Evolutionary conservation across 1,284 basidiomycete species (phyloP), one percentile per base, ranked within the genome.

Genomic region (Apiotrichum sp.): DNA sequence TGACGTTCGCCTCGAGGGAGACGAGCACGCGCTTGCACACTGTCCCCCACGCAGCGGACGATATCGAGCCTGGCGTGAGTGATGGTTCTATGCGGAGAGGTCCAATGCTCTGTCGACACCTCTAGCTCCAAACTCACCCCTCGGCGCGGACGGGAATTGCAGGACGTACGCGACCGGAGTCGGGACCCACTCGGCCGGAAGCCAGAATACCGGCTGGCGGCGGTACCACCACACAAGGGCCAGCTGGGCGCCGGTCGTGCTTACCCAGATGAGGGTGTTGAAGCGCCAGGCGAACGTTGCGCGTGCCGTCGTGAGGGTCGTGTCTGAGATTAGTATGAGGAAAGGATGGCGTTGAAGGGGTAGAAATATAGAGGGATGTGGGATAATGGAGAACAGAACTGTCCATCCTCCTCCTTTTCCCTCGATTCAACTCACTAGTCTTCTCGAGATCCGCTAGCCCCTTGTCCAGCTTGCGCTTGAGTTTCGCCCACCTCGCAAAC

Each of bases 401-500:
- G 22, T 22, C 22, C 22, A 22, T 22, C 22, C 22, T 22, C 22
- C 22, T 22, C 22, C 22, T 22, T 22, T 22, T 22, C 22, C 22
- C 22, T 22, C 22, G 22, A 22, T 22, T 22, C 22, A 22, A 85
- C 88, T 76, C 74, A 92, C 89, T 98, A 62, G 89, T 80, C 74
- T 86, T 87, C 78, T 98, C 95, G n/a, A 98, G 80, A 50, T 98
- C 91, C 34, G 84, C 83, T n/a, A 96, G 74, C 5, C 87, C 88
- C 76, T 96, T 97, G 78, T 99, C 96, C 36, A 97, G 85, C 64
- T 83, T 89, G 62, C 96, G 78, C 67, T 89, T 80, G 66, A 98
- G 78, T 78, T 93, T 95, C 45, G 95, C 95, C 96, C 96, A 98
- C 78, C 93, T 98, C 14, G 93, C 89, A 74, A 99, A 98, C 72